A percentile compares a stretch with the other conserved stretches of the same genome.
phyloP scores from a whole-genome alignment of 352 stramenopile species.

The Pythium guiyangense region DNA sequence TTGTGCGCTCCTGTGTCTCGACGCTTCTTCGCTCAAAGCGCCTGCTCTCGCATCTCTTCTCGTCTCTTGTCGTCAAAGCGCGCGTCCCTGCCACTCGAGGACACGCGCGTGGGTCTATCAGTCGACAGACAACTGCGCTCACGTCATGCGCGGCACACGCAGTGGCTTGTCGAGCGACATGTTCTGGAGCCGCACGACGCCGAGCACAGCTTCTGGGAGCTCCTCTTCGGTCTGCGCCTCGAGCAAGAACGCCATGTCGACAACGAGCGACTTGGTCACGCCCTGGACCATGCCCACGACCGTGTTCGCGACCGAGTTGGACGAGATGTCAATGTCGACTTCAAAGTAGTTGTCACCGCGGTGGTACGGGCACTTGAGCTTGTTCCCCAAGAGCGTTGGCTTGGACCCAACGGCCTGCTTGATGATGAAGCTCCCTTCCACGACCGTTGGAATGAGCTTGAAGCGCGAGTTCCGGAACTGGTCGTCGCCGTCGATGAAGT shows the following conservation, averaged over 20 bases:
- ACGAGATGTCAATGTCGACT: conserved; percentile 94
- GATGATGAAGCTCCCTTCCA: conserved; percentile 97
- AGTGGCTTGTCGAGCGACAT: conserved; percentile 75
- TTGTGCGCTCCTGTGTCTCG: background rate
- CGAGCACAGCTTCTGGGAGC: conserved; percentile 78
- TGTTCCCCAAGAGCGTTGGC: conserved; percentile 95
- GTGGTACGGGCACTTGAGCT: conserved; percentile 91
- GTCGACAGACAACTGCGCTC: background rate
- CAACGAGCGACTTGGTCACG: conserved; percentile 85
- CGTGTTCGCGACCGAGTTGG: conserved; percentile 88
- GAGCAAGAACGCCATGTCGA: conserved; percentile 88
- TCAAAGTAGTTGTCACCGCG: conserved; percentile 93
- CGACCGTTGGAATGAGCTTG: conserved; percentile 97
- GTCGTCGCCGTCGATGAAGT: conserved; percentile 94
- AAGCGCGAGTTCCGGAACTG: conserved; percentile 95
- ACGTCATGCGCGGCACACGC: conserved; percentile 31
- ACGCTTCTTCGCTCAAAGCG: conserved; percentile 2
- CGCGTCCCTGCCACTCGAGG: background rate
- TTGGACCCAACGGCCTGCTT: conserved; percentile 93
- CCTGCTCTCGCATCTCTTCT: background rate
- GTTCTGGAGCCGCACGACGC: conserved; percentile 76
- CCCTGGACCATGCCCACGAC: conserved; percentile 88
- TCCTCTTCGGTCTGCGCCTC: conserved; percentile 85
- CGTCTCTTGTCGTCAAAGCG: background rate
- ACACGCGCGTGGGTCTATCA: background rate